Conservation (phyloP, 805 yeast species). For the Teunomyces gatunensis region DNA sequence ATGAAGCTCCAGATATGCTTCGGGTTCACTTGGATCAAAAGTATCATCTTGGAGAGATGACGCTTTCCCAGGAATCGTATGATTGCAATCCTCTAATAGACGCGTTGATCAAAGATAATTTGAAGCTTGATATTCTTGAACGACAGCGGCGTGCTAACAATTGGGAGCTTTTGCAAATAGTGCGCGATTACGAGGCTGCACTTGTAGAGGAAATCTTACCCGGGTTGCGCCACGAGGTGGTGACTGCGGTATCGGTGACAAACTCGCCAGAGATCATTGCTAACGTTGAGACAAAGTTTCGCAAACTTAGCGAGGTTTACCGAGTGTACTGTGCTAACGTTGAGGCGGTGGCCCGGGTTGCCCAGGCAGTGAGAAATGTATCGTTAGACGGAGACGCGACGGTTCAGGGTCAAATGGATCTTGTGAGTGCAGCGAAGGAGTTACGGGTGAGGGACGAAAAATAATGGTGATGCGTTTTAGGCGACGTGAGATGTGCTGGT, state of each 20-base stretch:
- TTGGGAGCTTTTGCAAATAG: constrained; percentile 18
- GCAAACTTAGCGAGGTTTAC: constrained; percentile 7
- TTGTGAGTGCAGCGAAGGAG: not conserved
- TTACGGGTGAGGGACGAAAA: not conserved
- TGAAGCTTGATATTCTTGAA: constrained; percentile 20
- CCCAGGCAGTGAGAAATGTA: not conserved
- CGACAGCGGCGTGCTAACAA: constrained; percentile 20
- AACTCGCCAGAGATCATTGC: not conserved
- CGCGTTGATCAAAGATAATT: constrained; percentile 27
- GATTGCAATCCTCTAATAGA: constrained; percentile 16
- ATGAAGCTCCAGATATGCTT: constrained; percentile 12
- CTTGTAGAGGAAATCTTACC: constrained; percentile 28
- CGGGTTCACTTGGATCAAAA: constrained; percentile 22
- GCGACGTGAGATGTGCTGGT: not conserved
- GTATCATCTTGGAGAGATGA: constrained; percentile 21
- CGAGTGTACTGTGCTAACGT: constrained; percentile 6
- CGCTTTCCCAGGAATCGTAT: constrained; percentile 6
- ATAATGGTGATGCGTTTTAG: not conserved
- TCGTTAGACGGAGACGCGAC: not conserved
- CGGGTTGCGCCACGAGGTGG: constrained; percentile 20
- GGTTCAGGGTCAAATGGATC: not conserved
- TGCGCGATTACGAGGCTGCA: constrained; percentile 30
- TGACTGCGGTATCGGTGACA: not conserved
- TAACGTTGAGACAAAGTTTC: constrained; percentile 7
- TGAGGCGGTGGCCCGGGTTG: constrained; percentile 6